phyloP scores from a whole-genome alignment of 768 basidiomycete genomes.

The Calocera cornea region DNA sequence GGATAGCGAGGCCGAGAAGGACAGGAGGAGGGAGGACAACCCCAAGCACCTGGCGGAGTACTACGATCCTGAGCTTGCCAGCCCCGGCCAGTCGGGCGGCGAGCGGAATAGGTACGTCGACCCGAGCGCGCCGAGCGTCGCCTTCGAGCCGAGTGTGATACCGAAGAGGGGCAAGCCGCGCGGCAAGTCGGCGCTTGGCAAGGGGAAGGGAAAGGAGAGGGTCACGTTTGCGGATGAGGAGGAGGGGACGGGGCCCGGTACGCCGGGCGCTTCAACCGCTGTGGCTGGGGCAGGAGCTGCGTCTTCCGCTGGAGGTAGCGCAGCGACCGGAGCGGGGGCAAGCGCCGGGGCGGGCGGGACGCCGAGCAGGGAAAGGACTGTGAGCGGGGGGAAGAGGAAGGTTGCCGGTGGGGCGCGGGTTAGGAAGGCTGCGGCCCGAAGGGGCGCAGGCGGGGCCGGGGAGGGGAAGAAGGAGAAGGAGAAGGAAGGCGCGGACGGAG shows the following conservation, averaged over 20 bases:
- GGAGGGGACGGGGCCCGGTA: not conserved
- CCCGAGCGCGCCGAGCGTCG: not conserved
- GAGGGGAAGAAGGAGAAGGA: not conserved
- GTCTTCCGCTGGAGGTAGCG: too few species aligned
- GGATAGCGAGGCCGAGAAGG: conserved; percentile 45
- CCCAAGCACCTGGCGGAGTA: not conserved
- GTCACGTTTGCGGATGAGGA: not conserved
- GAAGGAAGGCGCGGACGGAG: not conserved
- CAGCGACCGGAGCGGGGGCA: too few species aligned
- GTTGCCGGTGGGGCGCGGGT: too few species aligned
- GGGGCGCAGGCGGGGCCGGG: too few species aligned
- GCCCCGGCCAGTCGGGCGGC: not conserved
- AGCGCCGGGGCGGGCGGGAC: not conserved
- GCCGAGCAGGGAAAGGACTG: not conserved
- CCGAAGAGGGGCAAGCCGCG: not conserved
- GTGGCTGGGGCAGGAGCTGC: too few species aligned
- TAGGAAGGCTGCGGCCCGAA: too few species aligned
- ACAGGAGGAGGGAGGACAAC: conserved; percentile 44
- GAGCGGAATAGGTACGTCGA: not conserved
- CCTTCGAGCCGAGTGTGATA: not conserved
- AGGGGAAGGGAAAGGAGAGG: not conserved
- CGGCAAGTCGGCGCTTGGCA: not conserved
- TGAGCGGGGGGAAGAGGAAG: not conserved
- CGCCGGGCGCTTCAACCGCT: too few species aligned
- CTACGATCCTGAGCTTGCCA: not conserved